These are phyloP conservation scores for Nannochloropsis oceanica DNA, from an alignment of 108 stramenopile genomes.

Conservation along the genomic window DNA sequence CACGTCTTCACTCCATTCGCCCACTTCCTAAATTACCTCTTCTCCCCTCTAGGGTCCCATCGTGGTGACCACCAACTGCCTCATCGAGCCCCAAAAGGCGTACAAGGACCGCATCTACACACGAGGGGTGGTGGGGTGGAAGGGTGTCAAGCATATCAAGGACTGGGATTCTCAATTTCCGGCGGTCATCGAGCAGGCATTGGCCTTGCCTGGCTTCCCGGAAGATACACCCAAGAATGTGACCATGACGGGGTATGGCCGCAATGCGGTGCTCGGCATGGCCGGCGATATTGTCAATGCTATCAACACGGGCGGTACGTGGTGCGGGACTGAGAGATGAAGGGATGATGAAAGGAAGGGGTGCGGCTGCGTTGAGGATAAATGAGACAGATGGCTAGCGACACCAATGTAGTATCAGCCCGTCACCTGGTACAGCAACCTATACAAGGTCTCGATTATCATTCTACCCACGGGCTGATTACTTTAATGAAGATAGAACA, in stretches of 20 bases:
- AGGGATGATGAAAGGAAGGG: too few relatives aligned
- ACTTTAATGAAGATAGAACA: background rate
- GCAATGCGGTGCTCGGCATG: slow-evolving; percentile 28
- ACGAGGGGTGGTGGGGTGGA: slow-evolving; percentile 51
- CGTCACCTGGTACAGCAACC: too few relatives aligned
- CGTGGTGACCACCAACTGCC: slow-evolving; percentile 57
- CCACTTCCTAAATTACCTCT: background rate
- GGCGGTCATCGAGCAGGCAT: slow-evolving; percentile 51
- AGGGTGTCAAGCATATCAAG: slow-evolving; percentile 50
- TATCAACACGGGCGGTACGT: background rate
- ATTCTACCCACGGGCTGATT: background rate
- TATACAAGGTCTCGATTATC: too few relatives aligned
- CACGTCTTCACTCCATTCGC: too few relatives aligned
- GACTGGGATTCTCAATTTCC: slow-evolving; percentile 47
- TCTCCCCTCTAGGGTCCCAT: slow-evolving; percentile 54
- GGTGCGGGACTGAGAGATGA: background rate
- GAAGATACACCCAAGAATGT: slow-evolving; percentile 44
- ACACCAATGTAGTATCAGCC: too few relatives aligned
- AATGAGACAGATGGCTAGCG: too few relatives aligned
- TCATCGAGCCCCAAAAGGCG: slow-evolving; percentile 48
- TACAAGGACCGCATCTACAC: slow-evolving; percentile 59
- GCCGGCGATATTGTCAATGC: background rate
- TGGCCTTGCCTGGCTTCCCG: slow-evolving; percentile 48
- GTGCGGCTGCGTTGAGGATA: background rate
- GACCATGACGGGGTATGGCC: slow-evolving; percentile 60